Evolutionary conservation across 2,329 filamentous ascomycete species (phyloP), one percentile per base, ranked within the genome.

Genomic region (Trichophyton equinum): DNA sequence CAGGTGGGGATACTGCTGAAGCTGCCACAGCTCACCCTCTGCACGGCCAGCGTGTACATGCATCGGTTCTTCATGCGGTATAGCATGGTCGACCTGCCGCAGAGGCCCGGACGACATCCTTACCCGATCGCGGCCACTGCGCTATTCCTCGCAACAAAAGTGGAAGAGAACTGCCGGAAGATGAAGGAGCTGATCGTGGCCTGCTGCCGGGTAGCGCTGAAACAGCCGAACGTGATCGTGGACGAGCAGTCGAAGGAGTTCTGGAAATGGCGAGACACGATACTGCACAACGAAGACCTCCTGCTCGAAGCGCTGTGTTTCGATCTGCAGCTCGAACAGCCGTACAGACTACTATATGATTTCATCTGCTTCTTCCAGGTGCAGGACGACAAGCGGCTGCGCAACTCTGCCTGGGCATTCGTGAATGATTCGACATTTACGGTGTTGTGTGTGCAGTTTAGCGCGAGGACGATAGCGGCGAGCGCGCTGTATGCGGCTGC

Each of bases 211-310:
- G 90, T 96, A 20, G 94, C 92, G 30, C 91, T 96, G 74, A 97
- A 99, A 77, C 92, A 97, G 67, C 81, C 89, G 1, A 88, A 90
- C 68, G 82, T 96, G 62, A 79, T 92, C 60, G 89, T 97, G 59
- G 94, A 99, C 71, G 94, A 97, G 74, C 91, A 97, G 73, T 95
- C 88, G 67, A 97, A 96, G 70, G 94, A 99, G 71, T 99, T 94
- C 72, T 99, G 94, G 94, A 85, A 88, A 69, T 99, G 94, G 94
- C 84, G 91, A 63, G 94, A 99, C 71, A 94, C 87, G 62, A 95
- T 99, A 61, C 78, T 97, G 13, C 86, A 88, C 65, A 90, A 95
- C 70, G 94, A 99, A 75, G 94, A 97, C 71, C 79, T 92, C 49
- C 87, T 99, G 77, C 81, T 99, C 15, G 94, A 97, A 73, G 85